Base-by-base conservation (phyloP, 306 rosid genomes). In the Rosa lucieae region DNA sequence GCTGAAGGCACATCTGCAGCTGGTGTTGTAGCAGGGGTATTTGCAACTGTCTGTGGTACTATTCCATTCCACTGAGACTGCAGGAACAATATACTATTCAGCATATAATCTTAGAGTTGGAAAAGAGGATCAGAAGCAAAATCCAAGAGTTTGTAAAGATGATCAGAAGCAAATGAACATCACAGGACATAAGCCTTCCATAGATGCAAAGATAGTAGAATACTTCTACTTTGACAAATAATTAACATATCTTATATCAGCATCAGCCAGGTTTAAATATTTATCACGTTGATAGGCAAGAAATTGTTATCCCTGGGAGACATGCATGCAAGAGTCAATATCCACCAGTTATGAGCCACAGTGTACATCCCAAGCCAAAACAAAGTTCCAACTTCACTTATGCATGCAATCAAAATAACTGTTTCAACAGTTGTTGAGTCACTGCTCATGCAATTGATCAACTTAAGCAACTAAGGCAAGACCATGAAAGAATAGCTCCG, bases 21-120 rank as follows among this genome's bases (percentile, higher is more conserved):
- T 42, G 85, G 84, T 65, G 87, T 85, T 71, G 84, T 71, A 26
- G 83, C 70, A 74, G 79, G 78, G 51, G 84, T 82, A 79, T 89
- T 84, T 74, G 83, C 70, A 73, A 43, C 85, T 18, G 87, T 63
- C 78, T 83, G 92, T 53, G 86, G 79, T 39, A 66, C 86, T 75
- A 76, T 69, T 68, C 93, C 97, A 39, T 81, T 76, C 98, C 94
- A 92, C 59, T 86, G 94, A 44, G 86, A 75, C 92, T 86, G 81
- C 86, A 84, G 52, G 61, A 73, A 80, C 65, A 84, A 69, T 47
- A 83, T 52, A 71, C 74, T 53, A n/a, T 32, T 73, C 72, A 80
- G 83, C 83, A 80, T 52, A 63, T 23, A 72, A 78, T 56, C n/a
- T 32, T 52, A 40, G 53, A 44, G 55, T 13, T 21, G 65, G 32